Evolutionary conservation across 2,329 filamentous ascomycete genomes (phyloP).

Genomic region (Apiospora rasikravindrae): DNA sequence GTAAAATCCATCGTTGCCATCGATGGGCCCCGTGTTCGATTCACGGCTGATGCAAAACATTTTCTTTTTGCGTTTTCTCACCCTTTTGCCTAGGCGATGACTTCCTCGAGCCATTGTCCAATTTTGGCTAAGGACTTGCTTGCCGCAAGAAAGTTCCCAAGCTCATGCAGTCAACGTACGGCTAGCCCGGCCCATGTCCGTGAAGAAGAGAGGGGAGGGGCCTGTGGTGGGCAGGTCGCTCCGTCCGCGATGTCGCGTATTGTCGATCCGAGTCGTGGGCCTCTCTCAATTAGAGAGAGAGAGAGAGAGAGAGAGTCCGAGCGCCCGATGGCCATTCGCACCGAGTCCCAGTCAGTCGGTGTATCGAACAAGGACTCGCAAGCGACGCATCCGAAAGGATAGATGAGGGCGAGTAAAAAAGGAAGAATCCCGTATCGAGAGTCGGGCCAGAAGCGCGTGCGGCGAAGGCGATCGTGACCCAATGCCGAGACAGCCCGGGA

Average conservation of each 20-base stretch:
- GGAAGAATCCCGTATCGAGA: too few species aligned
- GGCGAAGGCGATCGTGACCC: too few species aligned
- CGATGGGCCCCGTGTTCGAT: slow-evolving; percentile 56
- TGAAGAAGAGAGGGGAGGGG: not conserved
- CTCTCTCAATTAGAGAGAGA: not conserved
- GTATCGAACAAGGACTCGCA: too few species aligned
- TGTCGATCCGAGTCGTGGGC: not conserved
- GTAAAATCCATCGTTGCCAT: slow-evolving; percentile 61
- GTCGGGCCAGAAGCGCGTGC: too few species aligned
- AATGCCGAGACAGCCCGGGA: too few species aligned
- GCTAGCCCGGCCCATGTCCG: not conserved
- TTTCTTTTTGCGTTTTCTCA: not conserved
- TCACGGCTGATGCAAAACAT: slow-evolving; percentile 45
- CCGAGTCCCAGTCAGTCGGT: too few species aligned
- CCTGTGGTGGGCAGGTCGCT: too few species aligned
- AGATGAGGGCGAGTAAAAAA: too few species aligned
- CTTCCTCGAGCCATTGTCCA: not conserved
- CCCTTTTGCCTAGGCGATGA: not conserved
- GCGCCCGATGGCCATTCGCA: not conserved
- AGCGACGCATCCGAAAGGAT: not conserved
- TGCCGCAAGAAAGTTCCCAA: not conserved
- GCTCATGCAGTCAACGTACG: not conserved
- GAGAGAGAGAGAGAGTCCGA: too few species aligned
- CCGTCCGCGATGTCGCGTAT: too few species aligned
- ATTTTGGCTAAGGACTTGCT: not conserved